Conservation (phyloP, 164 flowering plant genomes). For the Sextonia rubra region DNA sequence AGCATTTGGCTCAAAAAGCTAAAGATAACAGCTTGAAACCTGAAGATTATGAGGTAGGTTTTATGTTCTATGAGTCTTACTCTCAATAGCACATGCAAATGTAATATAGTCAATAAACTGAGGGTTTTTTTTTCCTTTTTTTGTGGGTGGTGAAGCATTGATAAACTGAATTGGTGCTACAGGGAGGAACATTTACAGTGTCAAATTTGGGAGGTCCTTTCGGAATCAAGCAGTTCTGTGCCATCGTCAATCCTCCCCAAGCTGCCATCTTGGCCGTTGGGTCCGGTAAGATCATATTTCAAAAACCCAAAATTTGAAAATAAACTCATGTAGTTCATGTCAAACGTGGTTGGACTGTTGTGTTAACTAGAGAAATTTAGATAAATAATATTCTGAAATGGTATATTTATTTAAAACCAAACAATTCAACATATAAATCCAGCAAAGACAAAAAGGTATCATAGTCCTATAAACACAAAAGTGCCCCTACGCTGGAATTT, state of each 20-base stretch:
- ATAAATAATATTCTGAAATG: too few species aligned
- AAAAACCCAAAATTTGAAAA: background rate
- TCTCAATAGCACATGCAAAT: background rate
- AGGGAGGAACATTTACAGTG: slow-evolving; percentile 96
- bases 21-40: slow-evolving; percentile 86
- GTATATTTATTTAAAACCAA: too few species aligned
- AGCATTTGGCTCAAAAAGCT: slow-evolving; percentile 79
- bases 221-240: slow-evolving; percentile 91
- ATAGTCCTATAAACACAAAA: too few species aligned
- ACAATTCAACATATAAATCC: too few species aligned
- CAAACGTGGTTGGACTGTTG: too few species aligned
- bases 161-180: slow-evolving; percentile 19
- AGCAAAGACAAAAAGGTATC: too few species aligned
- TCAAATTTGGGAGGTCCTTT: slow-evolving; percentile 93
- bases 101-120: background rate
- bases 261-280: slow-evolving; percentile 97
- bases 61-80: background rate
- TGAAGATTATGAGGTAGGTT: slow-evolving; percentile 83
- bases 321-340: too few species aligned
- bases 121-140: too few species aligned
- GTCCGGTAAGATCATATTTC: slow-evolving; percentile 46
- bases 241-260: slow-evolving; percentile 91
- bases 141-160: too few species aligned
- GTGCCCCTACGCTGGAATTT: too few species aligned
- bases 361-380: too few species aligned